Evolutionary conservation across 23 red algal species (phyloP).

Genomic region (Gracilariopsis chorda): DNA sequence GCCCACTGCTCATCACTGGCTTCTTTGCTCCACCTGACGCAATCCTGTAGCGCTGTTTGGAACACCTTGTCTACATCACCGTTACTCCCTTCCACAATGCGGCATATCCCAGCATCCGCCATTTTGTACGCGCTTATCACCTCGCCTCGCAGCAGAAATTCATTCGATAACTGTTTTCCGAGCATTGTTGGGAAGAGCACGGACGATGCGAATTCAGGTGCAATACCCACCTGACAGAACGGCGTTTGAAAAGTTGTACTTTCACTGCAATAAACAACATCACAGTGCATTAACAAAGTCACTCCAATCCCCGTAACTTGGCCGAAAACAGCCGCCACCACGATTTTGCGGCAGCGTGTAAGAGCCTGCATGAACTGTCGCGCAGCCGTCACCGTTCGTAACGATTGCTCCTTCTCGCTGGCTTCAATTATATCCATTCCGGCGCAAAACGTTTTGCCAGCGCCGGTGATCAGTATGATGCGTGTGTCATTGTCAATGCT

Average conservation of each 20-base stretch:
- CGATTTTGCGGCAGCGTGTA: slow-evolving; percentile 8
- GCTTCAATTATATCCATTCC: slow-evolving; percentile 52
- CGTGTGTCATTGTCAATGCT: neutral
- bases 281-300: slow-evolving; percentile 65
- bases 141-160: slow-evolving; percentile 28
- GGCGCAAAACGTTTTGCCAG: slow-evolving; percentile 21
- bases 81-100: too few species aligned
- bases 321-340: slow-evolving; percentile 70
- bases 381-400: neutral
- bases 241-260: slow-evolving; percentile 49
- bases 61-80: neutral
- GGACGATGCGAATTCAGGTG: slow-evolving; percentile 55
- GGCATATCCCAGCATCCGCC: neutral
- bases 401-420: neutral
- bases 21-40: neutral
- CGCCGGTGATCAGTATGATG: slow-evolving; percentile 20
- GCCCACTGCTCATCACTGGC: neutral
- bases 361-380: slow-evolving; percentile 65
- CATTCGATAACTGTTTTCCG: neutral
- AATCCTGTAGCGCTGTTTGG: neutral
- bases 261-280: slow-evolving; percentile 48
- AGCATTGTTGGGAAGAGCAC: neutral
- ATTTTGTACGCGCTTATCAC: neutral
- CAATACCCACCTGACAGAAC: slow-evolving; percentile 23
- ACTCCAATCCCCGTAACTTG: slow-evolving; percentile 64